These are phyloP conservation scores for Lactarius tabidus DNA, from an alignment of 768 basidiomycete genomes.

Conservation along the genomic window DNA sequence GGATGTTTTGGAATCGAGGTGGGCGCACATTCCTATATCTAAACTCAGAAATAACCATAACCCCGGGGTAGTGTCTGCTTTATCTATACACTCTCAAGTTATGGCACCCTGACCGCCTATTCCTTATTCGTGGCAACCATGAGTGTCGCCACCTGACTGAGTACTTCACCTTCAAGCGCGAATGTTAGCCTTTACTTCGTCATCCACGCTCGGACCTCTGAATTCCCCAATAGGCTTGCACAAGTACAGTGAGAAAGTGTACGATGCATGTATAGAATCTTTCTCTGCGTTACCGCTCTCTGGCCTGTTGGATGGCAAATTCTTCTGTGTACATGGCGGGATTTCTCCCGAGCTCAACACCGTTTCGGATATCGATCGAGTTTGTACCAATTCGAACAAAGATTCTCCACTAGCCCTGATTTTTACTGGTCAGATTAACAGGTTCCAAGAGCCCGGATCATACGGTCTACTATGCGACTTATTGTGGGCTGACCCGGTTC, in stretches of 20 bases:
- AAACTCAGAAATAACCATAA: neutral
- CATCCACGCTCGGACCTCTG: neutral
- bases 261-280: slow-evolving; percentile 87
- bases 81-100: slow-evolving; percentile 63
- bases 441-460: slow-evolving; percentile 92
- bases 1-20: slow-evolving; percentile 82
- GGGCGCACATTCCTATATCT: slow-evolving; percentile 18
- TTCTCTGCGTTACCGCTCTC: slow-evolving; percentile 90
- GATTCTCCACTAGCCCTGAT: neutral
- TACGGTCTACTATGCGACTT: slow-evolving; percentile 90
- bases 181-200: slow-evolving; percentile 57
- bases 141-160: slow-evolving; percentile 64
- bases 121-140: slow-evolving; percentile 61
- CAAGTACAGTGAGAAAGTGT: slow-evolving; percentile 82
- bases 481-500: slow-evolving; percentile 93
- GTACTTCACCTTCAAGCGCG: slow-evolving; percentile 89
- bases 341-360: slow-evolving; percentile 82
- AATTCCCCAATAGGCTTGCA: slow-evolving; percentile 58
- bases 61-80: slow-evolving; percentile 42
- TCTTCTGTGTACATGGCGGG: slow-evolving; percentile 97
- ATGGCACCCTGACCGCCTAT: slow-evolving; percentile 57
- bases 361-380: slow-evolving; percentile 67
- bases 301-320: slow-evolving; percentile 89
- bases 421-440: slow-evolving; percentile 59
- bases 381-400: slow-evolving; percentile 35